phyloP scores from a whole-genome alignment of 75 land plant species.

The Adiantum capillusveneris region DNA sequence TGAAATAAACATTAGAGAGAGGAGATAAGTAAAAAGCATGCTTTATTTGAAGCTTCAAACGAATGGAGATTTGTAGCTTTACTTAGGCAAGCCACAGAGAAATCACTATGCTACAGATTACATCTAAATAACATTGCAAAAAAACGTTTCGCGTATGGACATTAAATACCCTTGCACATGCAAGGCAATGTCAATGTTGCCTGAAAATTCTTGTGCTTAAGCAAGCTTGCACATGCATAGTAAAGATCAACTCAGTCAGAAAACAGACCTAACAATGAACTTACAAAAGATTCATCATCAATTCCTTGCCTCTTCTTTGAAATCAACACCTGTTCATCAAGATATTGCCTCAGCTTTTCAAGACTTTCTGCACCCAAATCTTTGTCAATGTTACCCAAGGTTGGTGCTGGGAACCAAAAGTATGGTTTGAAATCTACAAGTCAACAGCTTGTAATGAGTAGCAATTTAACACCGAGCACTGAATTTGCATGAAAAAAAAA shows the following conservation, averaged over 20 bases:
- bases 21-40: background rate
- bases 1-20: background rate
- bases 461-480: background rate
- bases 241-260: background rate
- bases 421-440: conserved; percentile 28
- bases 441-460: background rate
- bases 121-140: background rate
- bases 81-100: background rate
- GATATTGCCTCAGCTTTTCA: conserved; percentile 16
- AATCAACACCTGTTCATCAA: conserved; percentile 16
- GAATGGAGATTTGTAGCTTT: background rate
- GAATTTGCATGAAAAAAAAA: background rate
- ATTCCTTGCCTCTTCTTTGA: conserved; percentile 12
- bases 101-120: background rate
- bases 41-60: background rate
- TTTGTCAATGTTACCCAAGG: conserved; percentile 4
- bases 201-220: background rate
- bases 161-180: background rate
- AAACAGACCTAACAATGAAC: conserved; percentile 5
- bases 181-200: background rate
- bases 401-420: conserved; percentile 37
- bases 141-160: too few species aligned
- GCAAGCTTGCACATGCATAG: background rate
- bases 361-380: conserved; percentile 10
- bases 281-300: conserved; percentile 14